Evolutionary conservation across 257 asterid species (phyloP), one percentile per base, ranked within the genome.

Genomic region (Mitragyna speciosa): DNA sequence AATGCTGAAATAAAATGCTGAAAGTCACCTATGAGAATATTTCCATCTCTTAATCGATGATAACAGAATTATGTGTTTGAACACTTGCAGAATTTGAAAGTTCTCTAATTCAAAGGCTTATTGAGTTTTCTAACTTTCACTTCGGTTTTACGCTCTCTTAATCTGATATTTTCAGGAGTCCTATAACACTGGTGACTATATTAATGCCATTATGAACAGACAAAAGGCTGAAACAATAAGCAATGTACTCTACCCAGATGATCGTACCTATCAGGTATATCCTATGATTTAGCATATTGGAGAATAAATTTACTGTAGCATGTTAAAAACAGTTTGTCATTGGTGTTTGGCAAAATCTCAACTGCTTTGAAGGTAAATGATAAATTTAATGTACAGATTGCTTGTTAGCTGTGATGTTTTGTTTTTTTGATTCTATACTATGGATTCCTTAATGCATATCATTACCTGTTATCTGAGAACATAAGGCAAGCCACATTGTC

Each of bases 191-290:
- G 91, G 91, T 51, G 91, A 88, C 83, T 88, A 88, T 80, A 86
- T 88, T 76, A 84, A 75, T 80, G 86, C 89, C 65, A 74, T 88
- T 31, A 87, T 85, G 33, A 80, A 85, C 79, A 80, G 88, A 68
- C 91, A 88, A 77, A 88, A 88, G 80, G 91, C 91, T 12, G 91
- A 88, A 82, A 80, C 84, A 36, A 88, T 88, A 72, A 88, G 91
- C 83, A 85, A 84, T 72, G 88, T 88, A 47, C 83, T 88, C 73
- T 88, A 88, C 67, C 91, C 91, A 30, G 89, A 88, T 78, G 91
- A 88, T 59, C 91, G 89, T 84, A 84, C 91, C 80, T 88, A 88
- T 85, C 91, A 88, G 89, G 91, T 87, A 66, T 43, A 49, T 72
- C 22, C 45, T 49, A 78, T 70, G 59, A 45, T 31, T n/a, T n/a